A percentile compares a stretch with the other conserved stretches of the same genome.
phyloP scores from a whole-genome alignment of 164 flowering plant genomes.

The Amborella trichopoda region DNA sequence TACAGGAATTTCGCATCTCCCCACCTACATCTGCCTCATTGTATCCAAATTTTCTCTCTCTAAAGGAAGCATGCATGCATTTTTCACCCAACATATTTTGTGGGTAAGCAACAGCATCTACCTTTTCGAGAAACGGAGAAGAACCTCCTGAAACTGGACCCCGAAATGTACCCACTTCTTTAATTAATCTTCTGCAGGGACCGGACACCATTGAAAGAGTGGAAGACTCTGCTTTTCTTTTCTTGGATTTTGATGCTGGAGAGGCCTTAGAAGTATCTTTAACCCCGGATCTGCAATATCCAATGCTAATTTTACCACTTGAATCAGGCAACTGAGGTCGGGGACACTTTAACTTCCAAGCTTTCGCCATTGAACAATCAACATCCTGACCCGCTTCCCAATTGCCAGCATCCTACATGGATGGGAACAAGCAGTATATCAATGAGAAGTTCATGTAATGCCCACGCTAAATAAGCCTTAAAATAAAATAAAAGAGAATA shows the following conservation, averaged over 20 bases:
- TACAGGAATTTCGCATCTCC: slow-evolving; percentile 20
- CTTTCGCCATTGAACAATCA: slow-evolving; percentile 8
- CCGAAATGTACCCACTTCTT: slow-evolving; percentile 20
- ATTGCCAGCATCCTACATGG: slow-evolving; percentile 27
- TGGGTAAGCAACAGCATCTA: slow-evolving; percentile 49
- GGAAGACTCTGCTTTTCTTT: neutral
- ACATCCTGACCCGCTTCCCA: slow-evolving; percentile 15
- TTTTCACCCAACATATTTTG: slow-evolving; percentile 33
- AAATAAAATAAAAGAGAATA: too few species aligned
- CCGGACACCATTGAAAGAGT: neutral
- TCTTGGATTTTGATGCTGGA: neutral
- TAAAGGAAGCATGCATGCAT: slow-evolving; percentile 34
- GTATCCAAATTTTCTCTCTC: slow-evolving; percentile 22
- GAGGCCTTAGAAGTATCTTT: slow-evolving; percentile 17
- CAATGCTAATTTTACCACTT: slow-evolving; percentile 7
- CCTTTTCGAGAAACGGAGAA: slow-evolving; percentile 27
- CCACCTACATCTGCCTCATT: slow-evolving; percentile 29
- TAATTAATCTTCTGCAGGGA: slow-evolving; percentile 16
- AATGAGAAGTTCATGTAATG: too few species aligned
- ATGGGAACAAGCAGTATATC: too few species aligned
- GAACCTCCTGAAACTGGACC: slow-evolving; percentile 9
- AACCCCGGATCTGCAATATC: slow-evolving; percentile 6
- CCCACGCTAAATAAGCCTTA: too few species aligned
- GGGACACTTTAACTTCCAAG: slow-evolving; percentile 6
- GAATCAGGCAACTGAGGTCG: slow-evolving; percentile 6